Conservation (phyloP, 129 eudicot genomes). For the Artemisia tridentata region DNA sequence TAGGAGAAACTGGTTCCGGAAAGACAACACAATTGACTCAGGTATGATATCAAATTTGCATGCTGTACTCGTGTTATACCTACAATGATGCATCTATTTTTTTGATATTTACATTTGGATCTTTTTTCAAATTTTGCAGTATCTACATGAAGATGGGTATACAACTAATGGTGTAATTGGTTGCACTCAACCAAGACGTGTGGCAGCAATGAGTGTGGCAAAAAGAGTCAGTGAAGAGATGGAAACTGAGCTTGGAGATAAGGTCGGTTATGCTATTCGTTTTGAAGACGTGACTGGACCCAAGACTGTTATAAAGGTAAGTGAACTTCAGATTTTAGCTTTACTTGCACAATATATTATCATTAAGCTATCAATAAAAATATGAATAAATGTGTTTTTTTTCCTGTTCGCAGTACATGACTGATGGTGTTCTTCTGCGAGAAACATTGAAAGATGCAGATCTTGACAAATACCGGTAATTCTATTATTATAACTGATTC, state of each 20-base stretch:
- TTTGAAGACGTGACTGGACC: conserved; percentile 72
- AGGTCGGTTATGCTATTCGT: conserved; percentile 78
- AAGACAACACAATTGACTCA: conserved; percentile 84
- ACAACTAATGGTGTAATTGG: conserved; percentile 60
- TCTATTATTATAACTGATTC: background rate
- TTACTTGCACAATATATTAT: background rate
- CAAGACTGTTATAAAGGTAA: conserved; percentile 62
- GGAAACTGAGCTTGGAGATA: conserved; percentile 61
- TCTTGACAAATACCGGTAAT: conserved; percentile 72
- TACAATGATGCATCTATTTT: background rate
- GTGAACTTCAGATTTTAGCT: background rate
- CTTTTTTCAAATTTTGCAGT: conserved; percentile 31
- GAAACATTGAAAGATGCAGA: conserved; percentile 72
- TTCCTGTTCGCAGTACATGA: conserved; percentile 55
- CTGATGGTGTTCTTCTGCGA: conserved; percentile 74
- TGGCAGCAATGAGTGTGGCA: conserved; percentile 85
- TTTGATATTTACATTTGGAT: background rate
- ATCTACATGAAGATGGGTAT: conserved; percentile 70
- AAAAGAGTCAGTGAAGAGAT: conserved; percentile 73
- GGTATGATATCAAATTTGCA: conserved; percentile 31
- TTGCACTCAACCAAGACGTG: conserved; percentile 88
- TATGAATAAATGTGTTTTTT: background rate
- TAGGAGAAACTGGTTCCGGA: conserved; percentile 92
- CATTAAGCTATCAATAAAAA: background rate
- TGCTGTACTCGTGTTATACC: background rate